Evolutionary conservation across 331 rosid genomes (phyloP).

Genomic region (Acacia pycnantha): DNA sequence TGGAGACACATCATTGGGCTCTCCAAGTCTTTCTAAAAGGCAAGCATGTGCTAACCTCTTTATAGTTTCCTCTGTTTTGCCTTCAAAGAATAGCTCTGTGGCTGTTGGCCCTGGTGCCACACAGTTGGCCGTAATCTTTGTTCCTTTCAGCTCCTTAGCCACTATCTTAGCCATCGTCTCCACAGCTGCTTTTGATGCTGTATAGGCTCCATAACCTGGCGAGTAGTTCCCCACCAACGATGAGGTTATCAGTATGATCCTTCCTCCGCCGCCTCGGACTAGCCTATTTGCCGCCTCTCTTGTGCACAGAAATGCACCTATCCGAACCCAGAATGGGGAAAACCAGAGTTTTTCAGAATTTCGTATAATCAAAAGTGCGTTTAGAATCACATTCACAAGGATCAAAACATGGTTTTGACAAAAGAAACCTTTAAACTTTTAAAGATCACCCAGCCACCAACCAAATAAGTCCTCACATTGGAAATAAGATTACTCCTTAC

Average conservation of each 20-base stretch:
- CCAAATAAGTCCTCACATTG: too few relatives aligned
- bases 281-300: slow-evolving; percentile 44
- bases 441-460: too few relatives aligned
- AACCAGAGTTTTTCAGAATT: neutral
- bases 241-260: slow-evolving; percentile 38
- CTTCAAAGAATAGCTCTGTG: slow-evolving; percentile 45
- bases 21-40: slow-evolving; percentile 57
- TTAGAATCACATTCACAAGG: neutral
- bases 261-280: slow-evolving; percentile 39
- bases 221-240: slow-evolving; percentile 32
- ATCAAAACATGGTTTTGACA: neutral
- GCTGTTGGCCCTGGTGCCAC: slow-evolving; percentile 59
- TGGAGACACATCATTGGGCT: too few relatives aligned
- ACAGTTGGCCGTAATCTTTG: slow-evolving; percentile 45
- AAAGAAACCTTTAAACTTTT: too few relatives aligned
- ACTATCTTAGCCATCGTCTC: slow-evolving; percentile 47
- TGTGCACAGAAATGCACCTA: slow-evolving; percentile 42
- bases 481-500: too few relatives aligned
- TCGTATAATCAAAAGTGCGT: too few relatives aligned
- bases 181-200: slow-evolving; percentile 58
- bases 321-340: neutral
- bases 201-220: slow-evolving; percentile 48
- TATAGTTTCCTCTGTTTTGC: slow-evolving; percentile 40
- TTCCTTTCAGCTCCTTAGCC: slow-evolving; percentile 60
- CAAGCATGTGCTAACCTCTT: slow-evolving; percentile 29